Evolutionary conservation across 164 flowering plant species (phyloP).

Genomic region (Tinospora cordifolia): DNA sequence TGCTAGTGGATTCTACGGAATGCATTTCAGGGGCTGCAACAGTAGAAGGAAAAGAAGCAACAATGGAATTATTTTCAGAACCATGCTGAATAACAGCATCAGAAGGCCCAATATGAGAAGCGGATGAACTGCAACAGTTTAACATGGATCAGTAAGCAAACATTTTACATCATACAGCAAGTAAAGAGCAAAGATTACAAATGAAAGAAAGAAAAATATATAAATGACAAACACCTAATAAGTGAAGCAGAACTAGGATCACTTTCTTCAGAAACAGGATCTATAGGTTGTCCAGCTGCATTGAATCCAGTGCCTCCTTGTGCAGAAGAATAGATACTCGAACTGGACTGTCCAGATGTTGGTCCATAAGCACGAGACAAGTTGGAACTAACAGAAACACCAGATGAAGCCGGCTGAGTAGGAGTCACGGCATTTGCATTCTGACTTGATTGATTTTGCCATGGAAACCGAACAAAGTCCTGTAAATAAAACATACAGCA

Average conservation of each 20-base stretch:
- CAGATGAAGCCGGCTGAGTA: slow-evolving; percentile 43
- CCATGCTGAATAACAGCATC: slow-evolving; percentile 40
- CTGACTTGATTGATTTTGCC: slow-evolving; percentile 82
- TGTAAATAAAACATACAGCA: slow-evolving; percentile 12
- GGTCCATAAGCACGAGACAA: slow-evolving; percentile 42
- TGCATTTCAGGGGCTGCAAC: slow-evolving; percentile 42
- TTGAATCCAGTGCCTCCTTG: slow-evolving; percentile 40
- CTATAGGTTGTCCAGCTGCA: slow-evolving; percentile 44
- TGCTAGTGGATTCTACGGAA: slow-evolving; percentile 33
- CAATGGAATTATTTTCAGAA: slow-evolving; percentile 35
- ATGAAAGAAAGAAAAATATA: neutral
- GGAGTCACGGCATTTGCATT: slow-evolving; percentile 43
- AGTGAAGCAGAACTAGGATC: slow-evolving; percentile 43
- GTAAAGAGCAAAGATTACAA: neutral
- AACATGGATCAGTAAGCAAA: neutral
- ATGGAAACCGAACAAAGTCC: slow-evolving; percentile 92
- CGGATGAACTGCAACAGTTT: slow-evolving; percentile 39
- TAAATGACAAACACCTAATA: slow-evolving; percentile 40
- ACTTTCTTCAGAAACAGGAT: slow-evolving; percentile 50
- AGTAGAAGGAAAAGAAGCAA: slow-evolving; percentile 37
- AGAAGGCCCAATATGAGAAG: slow-evolving; percentile 35
- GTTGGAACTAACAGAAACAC: slow-evolving; percentile 32
- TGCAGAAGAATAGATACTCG: slow-evolving; percentile 41
- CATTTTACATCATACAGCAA: neutral
- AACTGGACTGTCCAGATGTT: slow-evolving; percentile 43